Evolutionary conservation across 2,329 filamentous ascomycete species (phyloP), one percentile per base, ranked within the genome.

Genomic region (Cryphonectria carpinicola): DNA sequence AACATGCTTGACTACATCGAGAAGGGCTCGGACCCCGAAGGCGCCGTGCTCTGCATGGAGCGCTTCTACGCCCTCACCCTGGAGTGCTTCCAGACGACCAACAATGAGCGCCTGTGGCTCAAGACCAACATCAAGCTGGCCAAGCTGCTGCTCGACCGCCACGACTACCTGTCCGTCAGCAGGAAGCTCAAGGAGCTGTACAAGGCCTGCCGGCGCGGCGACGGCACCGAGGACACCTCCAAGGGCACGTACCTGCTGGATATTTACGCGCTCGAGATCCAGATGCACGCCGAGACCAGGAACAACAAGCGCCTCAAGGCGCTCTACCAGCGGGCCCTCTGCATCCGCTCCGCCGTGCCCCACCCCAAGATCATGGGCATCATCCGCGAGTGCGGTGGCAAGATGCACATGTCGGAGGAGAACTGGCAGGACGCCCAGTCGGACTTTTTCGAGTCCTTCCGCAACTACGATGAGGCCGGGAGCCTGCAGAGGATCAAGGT

Each of bases 361-460:
- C 96, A 99, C 82, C 96, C 96, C 71, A 97, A 97, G 83, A 97
- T 99, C 80, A 98, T 98, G 94, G 96, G 96, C 66, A 95, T 99
- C 80, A 99, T 99, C 79, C 92, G 95, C 68, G 96, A 99, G 83
- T 99, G 96, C 80, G 96, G 96, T 77, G 96, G 96, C 76, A 99
- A 99, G 86, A 99, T 99, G 96, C 95, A 98, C 84, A 98, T 99
- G 96, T 96, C 93, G 80, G 96, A 99, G 85, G 96, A 98, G 84
- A 98, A 98, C 80, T 99, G 96, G 96, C 94, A 96, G 80, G 93
- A 95, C 78, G 96, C 96, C 0, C 95, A 98, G 82, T 95, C 91
- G 76, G 96, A 98, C 84, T 99, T 99, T 82, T 98, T 98, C 81
- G 96, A 99, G 81, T 97, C 95, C 0, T 99, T 99, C 85, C 93